Conservation (phyloP, 495 filamentous ascomycete species). For the Aspergillus baeticus region DNA sequence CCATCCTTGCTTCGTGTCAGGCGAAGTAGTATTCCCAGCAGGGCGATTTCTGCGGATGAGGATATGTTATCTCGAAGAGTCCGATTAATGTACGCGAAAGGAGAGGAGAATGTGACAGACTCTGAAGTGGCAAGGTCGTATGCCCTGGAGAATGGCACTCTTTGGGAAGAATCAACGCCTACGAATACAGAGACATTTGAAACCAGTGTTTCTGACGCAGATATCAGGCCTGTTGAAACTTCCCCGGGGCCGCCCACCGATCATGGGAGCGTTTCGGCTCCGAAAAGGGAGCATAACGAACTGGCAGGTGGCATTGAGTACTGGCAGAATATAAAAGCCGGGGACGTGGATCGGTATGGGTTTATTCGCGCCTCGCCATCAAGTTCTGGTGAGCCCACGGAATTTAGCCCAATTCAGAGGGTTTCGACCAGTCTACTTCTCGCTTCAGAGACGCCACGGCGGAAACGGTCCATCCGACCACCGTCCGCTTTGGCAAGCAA, state of each 20-base stretch:
- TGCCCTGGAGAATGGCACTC: constrained; percentile 56
- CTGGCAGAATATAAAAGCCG: constrained; percentile 88
- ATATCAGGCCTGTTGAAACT: constrained; percentile 19
- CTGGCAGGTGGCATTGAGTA: constrained; percentile 88
- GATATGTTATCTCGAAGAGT: constrained; percentile 86
- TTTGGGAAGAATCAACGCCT: constrained; percentile 54
- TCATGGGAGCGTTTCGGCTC: constrained; percentile 14
- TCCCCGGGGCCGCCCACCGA: neutral
- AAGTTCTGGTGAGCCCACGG: constrained; percentile 35
- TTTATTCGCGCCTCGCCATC: constrained; percentile 68
- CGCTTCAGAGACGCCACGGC: constrained; percentile 62
- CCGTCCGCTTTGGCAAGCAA: constrained; percentile 41
- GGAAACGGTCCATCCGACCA: constrained; percentile 52
- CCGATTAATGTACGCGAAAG: constrained; percentile 86
- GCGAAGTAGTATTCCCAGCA: constrained; percentile 31
- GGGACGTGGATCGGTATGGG: constrained; percentile 88
- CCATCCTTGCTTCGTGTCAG: constrained; percentile 34
- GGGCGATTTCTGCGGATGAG: constrained; percentile 67
- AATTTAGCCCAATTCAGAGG: constrained; percentile 57
- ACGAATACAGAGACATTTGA: constrained; percentile 43
- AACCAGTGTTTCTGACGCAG: constrained; percentile 17
- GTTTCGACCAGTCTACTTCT: constrained; percentile 65
- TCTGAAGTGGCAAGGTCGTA: constrained; percentile 43
- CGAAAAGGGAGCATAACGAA: constrained; percentile 55
- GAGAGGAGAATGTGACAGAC: constrained; percentile 54